Evolutionary conservation across 169 alveolate species (phyloP), one percentile per base, ranked within the genome.

Genomic region (Plasmodium adleri): DNA sequence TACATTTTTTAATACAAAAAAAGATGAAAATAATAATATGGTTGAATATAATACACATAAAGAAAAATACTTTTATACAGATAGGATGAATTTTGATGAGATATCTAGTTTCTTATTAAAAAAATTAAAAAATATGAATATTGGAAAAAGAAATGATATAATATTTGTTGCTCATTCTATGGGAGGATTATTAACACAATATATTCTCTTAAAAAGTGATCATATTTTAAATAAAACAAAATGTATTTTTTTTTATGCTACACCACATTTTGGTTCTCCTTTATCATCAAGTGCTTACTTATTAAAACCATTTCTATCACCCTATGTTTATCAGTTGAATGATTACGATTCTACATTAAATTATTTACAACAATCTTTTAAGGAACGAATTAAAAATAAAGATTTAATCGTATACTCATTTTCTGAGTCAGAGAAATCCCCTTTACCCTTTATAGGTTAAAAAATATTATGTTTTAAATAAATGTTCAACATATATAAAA

Each of bases 151-250:
- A 32, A 80, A 80, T 70, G 90, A 80, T 56, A 68, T 80, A 13
- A 59, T 80, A 43, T 80, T 80, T 80, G 60, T 80, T 15, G 80
- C 74, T 47, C 90, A 80, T 80, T 80, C 90, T 22, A 80, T 80
- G 90, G 90, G 90, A n/a, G 90, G 85, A 3, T 43, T 80, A 80
- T 54, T 80, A 80, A 80, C 90, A 8, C 90, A 80, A 54, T 47
- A 68, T 72, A 72, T 80, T 17, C 70, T 80, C 28, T 49, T 68
- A 67, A 80, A 80, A 58, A 58, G 54, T 80, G 76, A 80, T 80
- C 50, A 80, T 28, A 52, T 80, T 68, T 58, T 80, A 49, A 67
- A 72, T 20, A 80, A 68, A 72, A 80, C 90, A 22, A 80, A 80
- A 80, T 56, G 8, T 58, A 58, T 80, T 28, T 80, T 80, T 80